A percentile compares a stretch with the other conserved stretches of the same genome.
phyloP scores from a whole-genome alignment of 1,139 yeast genomes.

The Debaryomycetaceae sp. region DNA sequence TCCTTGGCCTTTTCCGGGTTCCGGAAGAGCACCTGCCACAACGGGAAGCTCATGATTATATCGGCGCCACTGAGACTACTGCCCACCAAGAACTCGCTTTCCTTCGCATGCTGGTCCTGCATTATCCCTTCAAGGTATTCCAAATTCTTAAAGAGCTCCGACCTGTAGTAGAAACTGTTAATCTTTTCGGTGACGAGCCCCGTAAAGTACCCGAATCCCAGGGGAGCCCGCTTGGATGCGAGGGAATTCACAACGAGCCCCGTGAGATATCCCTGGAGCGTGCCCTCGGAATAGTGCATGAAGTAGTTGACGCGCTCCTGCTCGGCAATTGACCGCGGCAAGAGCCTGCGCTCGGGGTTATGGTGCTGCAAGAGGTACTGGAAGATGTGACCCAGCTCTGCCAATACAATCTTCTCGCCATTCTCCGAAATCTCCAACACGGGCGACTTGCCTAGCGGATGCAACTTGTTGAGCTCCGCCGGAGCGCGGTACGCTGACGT shows the following conservation, averaged over 20 bases:
- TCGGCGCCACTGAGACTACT: slow-evolving; percentile 28
- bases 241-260: slow-evolving; percentile 16
- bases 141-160: slow-evolving; percentile 17
- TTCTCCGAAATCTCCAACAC: slow-evolving; percentile 21
- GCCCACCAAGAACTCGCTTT: slow-evolving; percentile 24
- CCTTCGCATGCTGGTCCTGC: slow-evolving; percentile 15
- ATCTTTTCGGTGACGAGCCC: slow-evolving; percentile 14
- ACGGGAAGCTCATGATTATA: slow-evolving; percentile 24
- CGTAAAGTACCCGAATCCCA: slow-evolving; percentile 15
- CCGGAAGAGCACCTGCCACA: not conserved
- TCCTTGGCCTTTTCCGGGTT: not conserved
- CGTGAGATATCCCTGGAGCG: slow-evolving; percentile 24
- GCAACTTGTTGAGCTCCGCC: slow-evolving; percentile 19
- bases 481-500: slow-evolving; percentile 23
- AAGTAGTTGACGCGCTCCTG: slow-evolving; percentile 21
- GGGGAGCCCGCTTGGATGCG: slow-evolving; percentile 22
- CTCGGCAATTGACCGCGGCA: slow-evolving; percentile 15
- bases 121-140: slow-evolving; percentile 21
- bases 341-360: slow-evolving; percentile 17
- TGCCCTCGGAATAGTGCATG: slow-evolving; percentile 29
- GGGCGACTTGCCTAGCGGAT: slow-evolving; percentile 34
- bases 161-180: slow-evolving; percentile 16
- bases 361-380: slow-evolving; percentile 20
- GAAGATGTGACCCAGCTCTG: slow-evolving; percentile 30
- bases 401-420: slow-evolving; percentile 11